Evolutionary conservation across 441 rosid species (phyloP).

Genomic region (Adansonia madagascariensis): DNA sequence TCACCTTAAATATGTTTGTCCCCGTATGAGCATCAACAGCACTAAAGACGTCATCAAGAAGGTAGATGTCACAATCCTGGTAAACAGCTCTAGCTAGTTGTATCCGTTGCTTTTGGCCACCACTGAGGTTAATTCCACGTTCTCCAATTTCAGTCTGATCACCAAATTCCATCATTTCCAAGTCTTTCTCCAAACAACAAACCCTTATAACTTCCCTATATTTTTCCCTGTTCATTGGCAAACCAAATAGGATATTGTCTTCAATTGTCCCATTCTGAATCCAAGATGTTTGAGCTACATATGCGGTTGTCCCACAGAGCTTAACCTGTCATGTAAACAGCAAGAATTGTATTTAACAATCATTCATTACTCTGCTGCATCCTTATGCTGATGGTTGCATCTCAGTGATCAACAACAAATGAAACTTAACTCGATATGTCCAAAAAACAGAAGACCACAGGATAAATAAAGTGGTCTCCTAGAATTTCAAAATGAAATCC

Average conservation of each 20-base stretch:
- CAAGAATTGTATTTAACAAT: background rate
- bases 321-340: slow-evolving; percentile 49
- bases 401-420: background rate
- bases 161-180: slow-evolving; percentile 91
- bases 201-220: slow-evolving; percentile 70
- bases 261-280: slow-evolving; percentile 86
- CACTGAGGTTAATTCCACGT: slow-evolving; percentile 94
- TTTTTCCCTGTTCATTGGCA: slow-evolving; percentile 64
- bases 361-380: background rate
- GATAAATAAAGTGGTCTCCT: background rate
- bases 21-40: slow-evolving; percentile 99
- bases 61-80: slow-evolving; percentile 84
- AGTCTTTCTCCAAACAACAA: slow-evolving; percentile 80
- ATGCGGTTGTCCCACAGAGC: slow-evolving; percentile 78
- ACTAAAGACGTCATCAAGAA: slow-evolving; percentile 91
- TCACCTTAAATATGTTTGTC: slow-evolving; percentile 83
- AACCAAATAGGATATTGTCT: slow-evolving; percentile 84
- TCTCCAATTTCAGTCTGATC: slow-evolving; percentile 97
- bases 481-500: background rate
- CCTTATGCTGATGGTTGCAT: background rate
- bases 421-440: background rate
- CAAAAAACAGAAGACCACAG: background rate
- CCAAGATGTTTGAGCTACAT: slow-evolving; percentile 94
- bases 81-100: slow-evolving; percentile 95
- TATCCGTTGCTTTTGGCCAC: slow-evolving; percentile 93